phyloP scores from a whole-genome alignment of 2,329 filamentous ascomycete species.

The Tolypocladium ovalisporum region DNA sequence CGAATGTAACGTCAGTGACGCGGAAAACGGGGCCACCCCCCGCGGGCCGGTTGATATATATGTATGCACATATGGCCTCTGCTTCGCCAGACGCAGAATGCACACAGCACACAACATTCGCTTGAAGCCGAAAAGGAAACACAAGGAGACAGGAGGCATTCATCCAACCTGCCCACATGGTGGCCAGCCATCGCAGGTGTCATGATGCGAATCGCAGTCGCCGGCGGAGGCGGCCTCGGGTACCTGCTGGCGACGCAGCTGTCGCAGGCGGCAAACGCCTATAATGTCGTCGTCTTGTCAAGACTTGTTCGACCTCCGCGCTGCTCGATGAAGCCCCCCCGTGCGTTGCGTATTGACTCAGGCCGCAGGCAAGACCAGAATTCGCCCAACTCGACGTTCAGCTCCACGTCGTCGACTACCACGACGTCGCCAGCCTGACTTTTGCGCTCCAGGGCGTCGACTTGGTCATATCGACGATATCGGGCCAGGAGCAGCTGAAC shows the following conservation, averaged over 20 bases:
- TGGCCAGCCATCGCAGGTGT: constrained; percentile 7
- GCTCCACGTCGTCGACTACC: constrained; percentile 59
- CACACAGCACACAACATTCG: not conserved
- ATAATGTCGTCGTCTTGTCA: constrained; percentile 62
- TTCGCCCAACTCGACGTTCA: constrained; percentile 49
- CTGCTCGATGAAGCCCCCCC: not conserved
- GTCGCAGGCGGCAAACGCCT: constrained; percentile 43
- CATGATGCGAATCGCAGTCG: constrained; percentile 40
- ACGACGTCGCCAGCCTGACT: constrained; percentile 42
- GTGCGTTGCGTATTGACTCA: constrained; percentile 9
- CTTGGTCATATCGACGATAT: constrained; percentile 64
- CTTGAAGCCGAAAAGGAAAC: not conserved
- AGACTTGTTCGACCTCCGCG: constrained; percentile 24
- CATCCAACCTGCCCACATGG: constrained; percentile 3
- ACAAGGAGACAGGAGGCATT: not conserved
- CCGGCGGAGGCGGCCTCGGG: constrained; percentile 34
- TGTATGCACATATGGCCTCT: constrained; percentile 4
- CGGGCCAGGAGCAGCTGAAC: constrained; percentile 53
- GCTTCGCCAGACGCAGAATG: not conserved
- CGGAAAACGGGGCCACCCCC: constrained; percentile 7
- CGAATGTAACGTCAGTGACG: constrained; percentile 15
- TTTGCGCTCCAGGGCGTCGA: constrained; percentile 63
- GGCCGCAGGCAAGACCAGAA: constrained; percentile 39
- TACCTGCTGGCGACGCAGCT: constrained; percentile 41
- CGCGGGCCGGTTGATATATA: constrained; percentile 7